Evolutionary conservation across 495 filamentous ascomycete species (phyloP).

Genomic region (Annulohypoxylon stygium): DNA sequence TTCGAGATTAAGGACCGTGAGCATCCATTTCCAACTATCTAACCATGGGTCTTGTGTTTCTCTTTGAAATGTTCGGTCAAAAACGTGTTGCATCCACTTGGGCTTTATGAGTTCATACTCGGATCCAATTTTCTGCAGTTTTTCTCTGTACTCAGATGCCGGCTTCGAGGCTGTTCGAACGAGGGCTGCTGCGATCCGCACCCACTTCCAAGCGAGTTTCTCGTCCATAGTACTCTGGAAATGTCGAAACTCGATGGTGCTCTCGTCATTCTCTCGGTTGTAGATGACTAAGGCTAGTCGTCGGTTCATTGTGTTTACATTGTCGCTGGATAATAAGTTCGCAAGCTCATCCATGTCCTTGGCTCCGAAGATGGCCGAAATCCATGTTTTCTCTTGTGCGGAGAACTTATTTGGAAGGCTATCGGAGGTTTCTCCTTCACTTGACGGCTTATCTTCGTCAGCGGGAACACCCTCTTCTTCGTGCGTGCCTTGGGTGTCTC

Average conservation of each 20-base stretch:
- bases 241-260: slow-evolving; percentile 28
- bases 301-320: not conserved
- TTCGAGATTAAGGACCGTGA: slow-evolving; percentile 7
- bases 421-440: not conserved
- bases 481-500: not conserved
- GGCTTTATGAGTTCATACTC: slow-evolving; percentile 14
- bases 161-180: slow-evolving; percentile 22
- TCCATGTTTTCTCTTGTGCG: not conserved
- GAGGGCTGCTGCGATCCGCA: slow-evolving; percentile 17
- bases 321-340: slow-evolving; percentile 1
- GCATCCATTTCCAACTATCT: slow-evolving; percentile 19
- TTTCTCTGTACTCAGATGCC: slow-evolving; percentile 20
- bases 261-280: slow-evolving; percentile 23
- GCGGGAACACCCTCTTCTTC: not conserved
- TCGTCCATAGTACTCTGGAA: slow-evolving; percentile 30
- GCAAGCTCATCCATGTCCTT: slow-evolving; percentile 14
- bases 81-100: slow-evolving; percentile 17
- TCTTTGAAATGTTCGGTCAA: slow-evolving; percentile 1
- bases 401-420: slow-evolving; percentile 11
- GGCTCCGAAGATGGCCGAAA: slow-evolving; percentile 16
- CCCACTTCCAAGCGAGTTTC: slow-evolving; percentile 21
- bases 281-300: slow-evolving; percentile 21
- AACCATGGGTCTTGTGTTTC: slow-evolving; percentile 18
- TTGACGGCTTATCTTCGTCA: not conserved
- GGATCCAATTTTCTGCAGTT: slow-evolving; percentile 4